Conservation (phyloP, 1,139 yeast species). For the Meyerozyma elateridarum region DNA sequence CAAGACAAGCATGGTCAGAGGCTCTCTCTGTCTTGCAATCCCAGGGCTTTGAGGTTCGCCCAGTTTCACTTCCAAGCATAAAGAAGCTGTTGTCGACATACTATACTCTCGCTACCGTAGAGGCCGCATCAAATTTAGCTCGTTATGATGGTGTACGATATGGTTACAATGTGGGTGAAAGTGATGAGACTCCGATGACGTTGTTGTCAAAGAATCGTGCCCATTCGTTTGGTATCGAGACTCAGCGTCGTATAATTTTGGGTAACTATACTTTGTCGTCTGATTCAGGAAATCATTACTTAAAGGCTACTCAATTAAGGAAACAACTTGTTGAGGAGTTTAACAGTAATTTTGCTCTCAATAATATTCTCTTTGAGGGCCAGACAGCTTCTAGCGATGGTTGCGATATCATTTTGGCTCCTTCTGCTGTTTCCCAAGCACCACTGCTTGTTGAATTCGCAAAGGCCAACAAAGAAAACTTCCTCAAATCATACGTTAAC, state of each 20-base stretch:
- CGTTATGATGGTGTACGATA: constrained; percentile 88
- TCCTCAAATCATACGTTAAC: constrained; percentile 65
- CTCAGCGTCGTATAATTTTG: constrained; percentile 71
- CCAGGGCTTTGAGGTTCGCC: constrained; percentile 51
- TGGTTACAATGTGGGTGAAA: constrained; percentile 42
- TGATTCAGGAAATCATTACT: constrained; percentile 70
- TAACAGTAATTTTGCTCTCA: constrained; percentile 52
- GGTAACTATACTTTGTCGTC: constrained; percentile 87
- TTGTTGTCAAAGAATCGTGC: constrained; percentile 58
- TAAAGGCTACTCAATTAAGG: constrained; percentile 71
- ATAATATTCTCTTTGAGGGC: constrained; percentile 37
- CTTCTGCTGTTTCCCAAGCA: constrained; percentile 66
- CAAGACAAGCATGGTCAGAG: constrained; percentile 43
- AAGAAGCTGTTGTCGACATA: constrained; percentile 73
- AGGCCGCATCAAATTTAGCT: constrained; percentile 88
- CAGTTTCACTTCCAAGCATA: constrained; percentile 68
- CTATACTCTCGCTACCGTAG: constrained; percentile 85
- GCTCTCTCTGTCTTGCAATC: constrained; percentile 39
- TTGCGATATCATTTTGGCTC: constrained; percentile 72
- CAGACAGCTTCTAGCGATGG: constrained; percentile 17
- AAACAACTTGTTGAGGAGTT: constrained; percentile 58
- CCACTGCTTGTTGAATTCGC: constrained; percentile 44
- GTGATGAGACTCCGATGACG: constrained; percentile 1
- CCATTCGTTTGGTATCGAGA: constrained; percentile 73
- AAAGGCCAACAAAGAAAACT: constrained; percentile 28